Base-by-base conservation (phyloP, 306 rosid species). In the Coriaria nepalensis region DNA sequence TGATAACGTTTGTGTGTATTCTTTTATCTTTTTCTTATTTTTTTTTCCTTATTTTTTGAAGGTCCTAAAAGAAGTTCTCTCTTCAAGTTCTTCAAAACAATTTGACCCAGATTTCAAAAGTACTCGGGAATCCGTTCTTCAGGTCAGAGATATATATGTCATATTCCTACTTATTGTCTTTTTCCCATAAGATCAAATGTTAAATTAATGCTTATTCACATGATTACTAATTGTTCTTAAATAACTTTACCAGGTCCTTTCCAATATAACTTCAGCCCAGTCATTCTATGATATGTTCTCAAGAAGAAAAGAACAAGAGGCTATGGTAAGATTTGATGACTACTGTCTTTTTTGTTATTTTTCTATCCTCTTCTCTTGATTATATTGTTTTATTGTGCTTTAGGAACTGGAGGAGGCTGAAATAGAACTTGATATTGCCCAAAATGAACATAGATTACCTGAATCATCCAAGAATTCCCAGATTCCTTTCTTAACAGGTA, bases 341-440 rank as follows among this genome's bases (percentile, higher is more conserved):
- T n/a, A n/a, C n/a, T n/a, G n/a, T 72, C n/a, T 38, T 42, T 13
- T 63, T 62, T 67, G 47, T 49, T 50, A 37, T 42, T 13, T 63
- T 55, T 56, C 40, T 4, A 32, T 47, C 44, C 34, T 33, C 43
- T 10, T 43, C 0, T 8, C 29, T 52, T 47, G 49, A 49, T n/a
- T n/a, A n/a, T n/a, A 9, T 75, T 56, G 36, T 39, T 50, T 56
- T 59, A 53, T 36, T 55, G 63, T 47, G 65, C 70, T 59, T 7
- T 69, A 87, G 96, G 94, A 80, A 70, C 54, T 80, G 35, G 94
- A 83, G 76, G 96, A 87, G 79, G 87, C 94, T 65, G 93, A 83
- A 73, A 55, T 87, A 55, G 96, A 87, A 55, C 74, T 83, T 64
- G 77, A 78, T 51, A 57, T 87, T 59, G 61, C 79, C 50, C 80